Conservation (phyloP, 2,329 filamentous ascomycete genomes). For the Calonectria crousiana region DNA sequence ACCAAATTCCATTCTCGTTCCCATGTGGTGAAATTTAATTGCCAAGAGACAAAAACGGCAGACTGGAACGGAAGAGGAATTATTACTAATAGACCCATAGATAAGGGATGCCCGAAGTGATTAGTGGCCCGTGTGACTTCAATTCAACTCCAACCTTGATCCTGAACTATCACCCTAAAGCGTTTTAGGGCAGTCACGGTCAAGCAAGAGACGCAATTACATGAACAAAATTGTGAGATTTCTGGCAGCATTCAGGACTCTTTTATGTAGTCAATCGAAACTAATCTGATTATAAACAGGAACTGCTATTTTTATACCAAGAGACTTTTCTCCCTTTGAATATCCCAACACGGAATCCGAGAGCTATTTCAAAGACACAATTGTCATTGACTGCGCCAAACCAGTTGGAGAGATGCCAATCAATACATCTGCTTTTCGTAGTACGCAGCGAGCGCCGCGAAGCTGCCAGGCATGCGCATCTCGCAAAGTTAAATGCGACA, state of each 20-base stretch:
- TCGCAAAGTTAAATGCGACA: slow-evolving; percentile 44
- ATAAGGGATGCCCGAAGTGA: neutral
- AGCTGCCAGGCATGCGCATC: slow-evolving; percentile 38
- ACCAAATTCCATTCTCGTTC: neutral
- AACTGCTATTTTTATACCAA: neutral
- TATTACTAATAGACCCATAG: neutral
- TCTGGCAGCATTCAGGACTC: neutral
- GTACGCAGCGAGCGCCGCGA: slow-evolving; percentile 40
- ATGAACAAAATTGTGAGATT: neutral
- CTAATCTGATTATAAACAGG: neutral
- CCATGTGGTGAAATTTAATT: neutral
- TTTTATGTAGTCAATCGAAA: neutral
- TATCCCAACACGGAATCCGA: neutral
- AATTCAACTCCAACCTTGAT: neutral
- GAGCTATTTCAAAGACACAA: neutral
- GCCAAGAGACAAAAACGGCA: neutral
- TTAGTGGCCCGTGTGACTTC: neutral
- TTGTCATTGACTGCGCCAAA: neutral
- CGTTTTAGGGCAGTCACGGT: neutral
- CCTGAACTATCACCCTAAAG: neutral
- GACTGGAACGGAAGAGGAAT: neutral
- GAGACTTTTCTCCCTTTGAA: neutral
- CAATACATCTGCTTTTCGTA: slow-evolving; percentile 14
- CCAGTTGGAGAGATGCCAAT: neutral
- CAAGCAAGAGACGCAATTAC: neutral